A percentile compares a stretch with the other conserved stretches of the same genome.
Conservation (phyloP, 495 filamentous ascomycete species). For the Paragyromitra xinjiangensis region DNA sequence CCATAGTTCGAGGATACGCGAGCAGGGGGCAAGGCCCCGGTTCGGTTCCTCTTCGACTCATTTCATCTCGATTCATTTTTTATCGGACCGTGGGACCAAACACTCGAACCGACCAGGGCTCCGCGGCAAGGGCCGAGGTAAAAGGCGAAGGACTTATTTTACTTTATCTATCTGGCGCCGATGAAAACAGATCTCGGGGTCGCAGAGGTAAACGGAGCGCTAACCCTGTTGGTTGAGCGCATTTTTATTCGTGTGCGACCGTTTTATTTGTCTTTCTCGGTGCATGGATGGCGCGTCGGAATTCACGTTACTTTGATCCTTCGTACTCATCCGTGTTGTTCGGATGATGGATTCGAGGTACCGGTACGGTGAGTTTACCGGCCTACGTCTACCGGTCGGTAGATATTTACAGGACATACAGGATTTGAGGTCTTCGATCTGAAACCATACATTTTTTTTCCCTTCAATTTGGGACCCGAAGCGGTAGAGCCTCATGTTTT, state of each 20-base stretch:
- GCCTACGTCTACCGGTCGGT: constrained; percentile 24
- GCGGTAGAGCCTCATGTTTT: constrained; percentile 26
- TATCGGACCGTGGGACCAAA: constrained; percentile 44
- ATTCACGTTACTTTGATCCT: constrained; percentile 30
- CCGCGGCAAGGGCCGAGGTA: constrained; percentile 38
- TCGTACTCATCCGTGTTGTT: constrained; percentile 10
- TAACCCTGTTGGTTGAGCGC: constrained; percentile 39
- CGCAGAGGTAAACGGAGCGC: not conserved
- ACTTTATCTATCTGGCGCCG: constrained; percentile 47
- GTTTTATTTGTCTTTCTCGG: constrained; percentile 26
- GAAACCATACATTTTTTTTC: constrained; percentile 15
- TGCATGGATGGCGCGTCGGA: constrained; percentile 24
- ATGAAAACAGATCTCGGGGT: constrained; percentile 41
- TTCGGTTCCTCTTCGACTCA: constrained; percentile 36
- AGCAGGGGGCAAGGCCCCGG: constrained; percentile 13
- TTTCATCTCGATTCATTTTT: constrained; percentile 51
- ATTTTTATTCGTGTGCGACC: constrained; percentile 36
- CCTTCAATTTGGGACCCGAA: not conserved
- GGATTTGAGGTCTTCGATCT: constrained; percentile 9
- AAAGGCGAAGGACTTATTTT: constrained; percentile 36
- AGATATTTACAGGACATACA: constrained; percentile 40
- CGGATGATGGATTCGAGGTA: constrained; percentile 24
- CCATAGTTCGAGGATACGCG: constrained; percentile 25
- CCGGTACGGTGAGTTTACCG: too few relatives aligned
- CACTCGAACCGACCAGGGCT: constrained; percentile 28